Evolutionary conservation across 106 monocot genomes (phyloP), one percentile per base, ranked within the genome.

Genomic region (Amphibolis antarctica): DNA sequence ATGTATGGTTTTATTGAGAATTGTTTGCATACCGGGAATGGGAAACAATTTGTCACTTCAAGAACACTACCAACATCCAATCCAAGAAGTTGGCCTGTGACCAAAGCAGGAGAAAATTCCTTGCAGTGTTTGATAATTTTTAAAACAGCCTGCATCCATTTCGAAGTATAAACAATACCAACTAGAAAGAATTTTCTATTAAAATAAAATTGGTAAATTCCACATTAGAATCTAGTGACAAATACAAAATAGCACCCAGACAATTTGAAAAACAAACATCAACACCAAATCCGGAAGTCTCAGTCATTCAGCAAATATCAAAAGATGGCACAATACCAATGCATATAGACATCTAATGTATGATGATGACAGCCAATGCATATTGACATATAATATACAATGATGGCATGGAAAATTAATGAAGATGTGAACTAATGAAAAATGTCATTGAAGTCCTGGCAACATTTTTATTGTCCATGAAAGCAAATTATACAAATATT

Each of bases 81-180:
- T 67, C 93, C 93, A 66, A 86, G 89, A 70, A 94, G 83, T 75
- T 94, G 93, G 28, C 93, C 93, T 17, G 88, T 94, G 11, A 94
- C 93, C 29, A 94, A 58, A 69, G 93, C 70, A 49, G 93, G 93
- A 28, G 89, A 80, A 51, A 89, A 89, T 59, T 94, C 93, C 64
- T 89, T 89, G 75, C 89, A 94, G 66, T 94, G 93, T 25, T 94
- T 94, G 67, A 94, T 88, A 68, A 93, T 89, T 78, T 89, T 93
- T 55, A 93, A 55, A 64, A 93, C 57, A 42, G 81, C 85, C 93
- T 93, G 88, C 57, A 12, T 10, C 21, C 42, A 60, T n/a, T n/a
- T 22, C 44, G 19, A 0, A 12, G n/a, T 42, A 3, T 5, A 10
- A 43, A 10, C 10, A 18, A 21, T 1, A 44, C 12, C 36, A 61